Percentiles rank a stretch among this genome's conserved stretches.
Conservation (phyloP, 2,329 filamentous ascomycete species). For the Penicillium vulpinum region DNA sequence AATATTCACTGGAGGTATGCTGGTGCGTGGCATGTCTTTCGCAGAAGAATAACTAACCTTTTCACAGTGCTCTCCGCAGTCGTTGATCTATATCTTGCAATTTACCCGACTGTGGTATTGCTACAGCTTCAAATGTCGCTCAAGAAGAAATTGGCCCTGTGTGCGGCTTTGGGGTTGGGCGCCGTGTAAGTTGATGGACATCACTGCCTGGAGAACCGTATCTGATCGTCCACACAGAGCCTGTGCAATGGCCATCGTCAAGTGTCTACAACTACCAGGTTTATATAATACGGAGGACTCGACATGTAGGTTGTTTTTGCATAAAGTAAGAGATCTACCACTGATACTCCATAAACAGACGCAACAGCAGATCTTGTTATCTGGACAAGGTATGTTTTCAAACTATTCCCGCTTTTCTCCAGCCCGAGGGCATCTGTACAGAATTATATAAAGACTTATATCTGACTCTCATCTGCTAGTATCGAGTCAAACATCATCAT, state of each 20-base stretch:
- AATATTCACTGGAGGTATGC: conserved; percentile 43
- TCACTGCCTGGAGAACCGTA: background rate
- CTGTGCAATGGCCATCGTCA: conserved; percentile 34
- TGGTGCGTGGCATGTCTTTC: background rate
- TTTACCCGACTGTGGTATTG: conserved; percentile 34
- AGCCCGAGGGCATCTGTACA: no score
- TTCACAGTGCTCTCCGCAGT: conserved; percentile 27
- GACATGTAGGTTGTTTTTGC: background rate
- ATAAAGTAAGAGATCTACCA: background rate
- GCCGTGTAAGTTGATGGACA: background rate
- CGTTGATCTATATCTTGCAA: conserved; percentile 36
- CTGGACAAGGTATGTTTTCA: conserved; percentile 1
- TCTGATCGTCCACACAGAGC: conserved; percentile 25
- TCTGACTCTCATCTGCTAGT: conserved; percentile 5
- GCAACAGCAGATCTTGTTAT: conserved; percentile 3
- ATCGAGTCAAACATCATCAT: conserved; percentile 38
- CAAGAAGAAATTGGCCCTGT: conserved; percentile 24
- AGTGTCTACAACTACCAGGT: conserved; percentile 32
- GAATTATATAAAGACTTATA: background rate
- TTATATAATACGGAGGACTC: conserved; percentile 20
- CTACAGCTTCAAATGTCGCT: conserved; percentile 35
- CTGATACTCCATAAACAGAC: background rate
- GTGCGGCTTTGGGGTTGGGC: background rate
- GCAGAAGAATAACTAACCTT: background rate
- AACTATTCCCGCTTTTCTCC: no score